These are phyloP conservation scores for Cajanus cajan DNA, from an alignment of 306 rosid genomes.

Conservation along the genomic window DNA sequence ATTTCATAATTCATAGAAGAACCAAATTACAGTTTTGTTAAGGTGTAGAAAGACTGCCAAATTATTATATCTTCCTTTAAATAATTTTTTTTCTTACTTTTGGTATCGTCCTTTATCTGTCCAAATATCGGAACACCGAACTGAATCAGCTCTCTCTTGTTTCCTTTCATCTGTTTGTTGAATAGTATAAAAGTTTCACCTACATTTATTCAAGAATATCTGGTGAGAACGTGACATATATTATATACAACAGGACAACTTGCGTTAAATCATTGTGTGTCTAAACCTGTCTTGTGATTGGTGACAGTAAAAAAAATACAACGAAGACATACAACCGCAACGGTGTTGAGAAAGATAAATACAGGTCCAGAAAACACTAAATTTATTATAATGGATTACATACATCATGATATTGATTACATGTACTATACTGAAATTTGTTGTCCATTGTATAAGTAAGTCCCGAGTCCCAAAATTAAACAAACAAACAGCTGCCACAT, in stretches of 20 bases:
- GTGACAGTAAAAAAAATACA: not conserved
- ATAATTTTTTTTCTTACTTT: constrained; percentile 43
- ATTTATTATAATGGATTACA: not conserved
- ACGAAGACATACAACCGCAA: not conserved
- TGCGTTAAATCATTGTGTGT: not conserved
- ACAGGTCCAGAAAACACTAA: not conserved
- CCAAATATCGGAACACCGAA: constrained; percentile 85
- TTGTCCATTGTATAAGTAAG: not conserved
- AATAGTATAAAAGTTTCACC: constrained; percentile 87
- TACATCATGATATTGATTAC: not conserved
- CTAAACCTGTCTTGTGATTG: constrained; percentile 14
- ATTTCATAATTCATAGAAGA: too few relatives aligned
- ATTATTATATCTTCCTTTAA: constrained; percentile 21
- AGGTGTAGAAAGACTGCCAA: not conserved
- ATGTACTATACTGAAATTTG: not conserved
- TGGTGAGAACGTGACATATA: constrained; percentile 19
- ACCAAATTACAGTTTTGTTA: not conserved
- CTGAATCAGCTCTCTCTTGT: constrained; percentile 88
- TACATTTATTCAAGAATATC: constrained; percentile 34
- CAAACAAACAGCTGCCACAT: not conserved
- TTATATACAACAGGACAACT: not conserved
- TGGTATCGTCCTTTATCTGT: constrained; percentile 61
- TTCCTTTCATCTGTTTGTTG: constrained; percentile 88
- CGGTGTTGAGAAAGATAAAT: not conserved
- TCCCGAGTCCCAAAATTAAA: not conserved